Evolutionary conservation across 2,329 filamentous ascomycete species (phyloP).

Genomic region (Arthrobotrys conoides): DNA sequence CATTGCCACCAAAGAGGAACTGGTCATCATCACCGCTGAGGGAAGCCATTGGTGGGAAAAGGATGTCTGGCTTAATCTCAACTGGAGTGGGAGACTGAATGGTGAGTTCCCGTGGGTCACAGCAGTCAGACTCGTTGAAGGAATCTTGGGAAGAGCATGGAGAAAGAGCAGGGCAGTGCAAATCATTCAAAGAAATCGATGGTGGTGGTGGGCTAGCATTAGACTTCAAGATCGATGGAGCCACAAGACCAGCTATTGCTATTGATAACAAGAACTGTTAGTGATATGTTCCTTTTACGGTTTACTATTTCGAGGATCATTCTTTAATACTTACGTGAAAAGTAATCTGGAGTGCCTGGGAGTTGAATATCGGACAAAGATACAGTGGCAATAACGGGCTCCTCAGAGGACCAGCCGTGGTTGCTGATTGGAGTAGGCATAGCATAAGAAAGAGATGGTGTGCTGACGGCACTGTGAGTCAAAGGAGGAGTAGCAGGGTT

Average conservation of each 20-base stretch:
- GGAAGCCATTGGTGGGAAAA: slow-evolving; percentile 61
- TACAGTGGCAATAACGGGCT: slow-evolving; percentile 62
- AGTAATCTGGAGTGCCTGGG: slow-evolving; percentile 62
- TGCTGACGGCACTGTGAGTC: slow-evolving; percentile 58
- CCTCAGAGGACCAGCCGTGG: slow-evolving; percentile 58
- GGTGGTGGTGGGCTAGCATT: slow-evolving; percentile 63
- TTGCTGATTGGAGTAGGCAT: slow-evolving; percentile 60
- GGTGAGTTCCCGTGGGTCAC: slow-evolving; percentile 64
- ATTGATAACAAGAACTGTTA: slow-evolving; percentile 52
- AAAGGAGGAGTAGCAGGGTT: slow-evolving; percentile 59
- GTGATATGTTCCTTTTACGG: slow-evolving; percentile 19
- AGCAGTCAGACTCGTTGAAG: slow-evolving; percentile 63
- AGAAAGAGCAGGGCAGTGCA: slow-evolving; percentile 64
- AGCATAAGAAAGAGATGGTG: slow-evolving; percentile 59
- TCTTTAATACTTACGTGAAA: slow-evolving; percentile 50
- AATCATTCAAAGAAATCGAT: slow-evolving; percentile 62
- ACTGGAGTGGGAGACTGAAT: slow-evolving; percentile 63
- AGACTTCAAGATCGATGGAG: slow-evolving; percentile 62
- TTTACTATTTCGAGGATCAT: background rate
- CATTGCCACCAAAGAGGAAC: slow-evolving; percentile 61
- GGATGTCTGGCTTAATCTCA: slow-evolving; percentile 62
- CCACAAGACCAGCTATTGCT: slow-evolving; percentile 62
- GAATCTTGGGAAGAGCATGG: slow-evolving; percentile 64
- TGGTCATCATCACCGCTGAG: slow-evolving; percentile 63
- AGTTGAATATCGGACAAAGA: slow-evolving; percentile 63